phyloP scores from a whole-genome alignment of 495 filamentous ascomycete species.

The Penicillium antarcticum region DNA sequence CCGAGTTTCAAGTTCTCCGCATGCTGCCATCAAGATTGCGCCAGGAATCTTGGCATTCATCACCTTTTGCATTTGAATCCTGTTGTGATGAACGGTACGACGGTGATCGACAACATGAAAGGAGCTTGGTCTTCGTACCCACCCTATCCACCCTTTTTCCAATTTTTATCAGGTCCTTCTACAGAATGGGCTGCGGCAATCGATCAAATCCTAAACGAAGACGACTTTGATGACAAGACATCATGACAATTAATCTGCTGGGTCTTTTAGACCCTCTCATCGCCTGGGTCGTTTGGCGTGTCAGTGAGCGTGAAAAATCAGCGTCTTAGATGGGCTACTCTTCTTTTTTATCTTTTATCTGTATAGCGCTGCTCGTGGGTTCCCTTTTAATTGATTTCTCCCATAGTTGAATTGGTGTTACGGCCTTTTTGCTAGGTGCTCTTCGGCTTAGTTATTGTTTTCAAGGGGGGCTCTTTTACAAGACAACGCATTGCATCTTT shows the following conservation, averaged over 20 bases:
- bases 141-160: conserved; percentile 4
- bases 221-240: conserved; percentile 35
- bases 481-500: conserved; percentile 6
- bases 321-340: conserved; percentile 18
- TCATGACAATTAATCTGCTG: conserved; percentile 27
- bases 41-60: conserved; percentile 3
- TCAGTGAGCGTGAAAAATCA: conserved; percentile 31
- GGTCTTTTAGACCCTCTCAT: conserved; percentile 16
- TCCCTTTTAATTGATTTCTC: conserved; percentile 10
- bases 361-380: conserved; percentile 24
- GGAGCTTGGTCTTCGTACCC: conserved; percentile 17
- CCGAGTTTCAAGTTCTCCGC: conserved; percentile 3
- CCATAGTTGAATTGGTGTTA: conserved; percentile 21
- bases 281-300: conserved; percentile 23
- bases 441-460: not conserved
- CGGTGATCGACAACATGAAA: conserved; percentile 15
- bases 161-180: conserved; percentile 3
- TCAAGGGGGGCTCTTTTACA: not conserved
- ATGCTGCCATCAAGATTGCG: conserved; percentile 11
- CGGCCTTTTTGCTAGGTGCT: conserved; percentile 12
- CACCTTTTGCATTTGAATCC: conserved; percentile 18
- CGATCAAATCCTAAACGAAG: conserved; percentile 23
- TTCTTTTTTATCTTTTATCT: conserved; percentile 21
- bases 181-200: conserved; percentile 17
- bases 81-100: conserved; percentile 14